Evolutionary conservation across 805 yeast species (phyloP), one percentile per base, ranked within the genome.

Genomic region (Citeromyces matritensis): DNA sequence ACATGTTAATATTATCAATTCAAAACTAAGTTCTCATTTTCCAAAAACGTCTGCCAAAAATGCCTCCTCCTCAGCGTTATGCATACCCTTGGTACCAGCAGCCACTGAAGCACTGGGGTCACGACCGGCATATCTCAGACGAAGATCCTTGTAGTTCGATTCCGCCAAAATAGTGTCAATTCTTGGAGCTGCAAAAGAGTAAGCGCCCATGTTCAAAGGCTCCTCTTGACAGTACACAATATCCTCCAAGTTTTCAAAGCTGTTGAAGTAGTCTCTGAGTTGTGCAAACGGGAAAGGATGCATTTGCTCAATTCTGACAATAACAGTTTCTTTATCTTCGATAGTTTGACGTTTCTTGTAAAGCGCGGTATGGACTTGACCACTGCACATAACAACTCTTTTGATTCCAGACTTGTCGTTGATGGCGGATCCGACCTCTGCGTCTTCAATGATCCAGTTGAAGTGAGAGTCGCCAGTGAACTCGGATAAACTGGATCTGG

Each of bases 241-340:
- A 55, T 91, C 98, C 55, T 80, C 76, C 39, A 78, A 53, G 55
- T 73, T 74, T 48, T 93, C 84, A 66, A 79, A 91, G 30, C 73
- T 54, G 59, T 80, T 65, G 46, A 91, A 61, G 17, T 83, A 62
- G 44, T 88, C 96, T 52, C 83, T 78, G 47, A 91, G 60, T 64
- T 83, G 95, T 35, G 91, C 86, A 61, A 65, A 91, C 59, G 98
- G 98, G 96, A 91, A 91, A 58, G 99, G 99, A 53, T 91, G 96
- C 49, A 86, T 53, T 66, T 91, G 97, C 63, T 91, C 99, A 46
- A 91, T 49, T 61, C 76, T 83, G 48, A 86, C 57, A 56, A 91
- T 65, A 3, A 97, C 95, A 37, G 96, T 84, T 45, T 73, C 73
- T 57, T 71, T 83, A 58, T 82, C 77, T 31, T 65, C 81, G 37